Conservation (phyloP, 768 basidiomycete genomes). For the Serendipita sp. region DNA sequence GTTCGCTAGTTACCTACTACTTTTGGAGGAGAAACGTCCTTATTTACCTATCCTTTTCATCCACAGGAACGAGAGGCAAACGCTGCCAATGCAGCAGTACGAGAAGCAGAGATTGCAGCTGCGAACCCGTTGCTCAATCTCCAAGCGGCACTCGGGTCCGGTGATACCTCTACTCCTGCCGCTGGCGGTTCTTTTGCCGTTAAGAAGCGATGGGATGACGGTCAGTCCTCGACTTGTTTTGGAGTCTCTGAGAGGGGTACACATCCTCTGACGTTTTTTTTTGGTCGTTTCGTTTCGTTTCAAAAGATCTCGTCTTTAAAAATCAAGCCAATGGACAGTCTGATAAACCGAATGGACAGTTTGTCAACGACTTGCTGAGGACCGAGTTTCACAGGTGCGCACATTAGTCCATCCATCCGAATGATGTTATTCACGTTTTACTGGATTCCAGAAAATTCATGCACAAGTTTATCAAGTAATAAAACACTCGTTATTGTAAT, state of each 20-base stretch:
- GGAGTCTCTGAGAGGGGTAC: too few species aligned
- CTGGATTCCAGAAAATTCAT: conserved; percentile 59
- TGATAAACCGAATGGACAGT: conserved; percentile 48
- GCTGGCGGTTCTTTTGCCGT: conserved; percentile 76
- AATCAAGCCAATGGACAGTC: conserved; percentile 76
- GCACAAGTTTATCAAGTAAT: conserved; percentile 68
- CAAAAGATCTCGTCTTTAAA: conserved; percentile 87
- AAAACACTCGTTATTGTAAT: not conserved
- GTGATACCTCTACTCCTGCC: not conserved
- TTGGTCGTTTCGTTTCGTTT: not conserved
- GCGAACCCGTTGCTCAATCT: conserved; percentile 82
- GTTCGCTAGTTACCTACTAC: conserved; percentile 12
- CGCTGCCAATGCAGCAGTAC: conserved; percentile 29
- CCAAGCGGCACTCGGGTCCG: conserved; percentile 63
- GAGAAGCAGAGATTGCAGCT: conserved; percentile 73
- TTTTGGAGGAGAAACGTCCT: not conserved
- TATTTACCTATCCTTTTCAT: not conserved
- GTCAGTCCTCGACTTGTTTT: conserved; percentile 25
- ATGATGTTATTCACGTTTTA: not conserved
- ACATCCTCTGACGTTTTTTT: conserved; percentile 6
- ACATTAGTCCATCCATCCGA: not conserved
- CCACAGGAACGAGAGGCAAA: conserved; percentile 49
- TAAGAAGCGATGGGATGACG: conserved; percentile 91
- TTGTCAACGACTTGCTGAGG: conserved; percentile 88
- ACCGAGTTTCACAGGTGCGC: conserved; percentile 85